phyloP scores from a whole-genome alignment of 2,329 filamentous ascomycete genomes.

The Nigrospora oryzae region DNA sequence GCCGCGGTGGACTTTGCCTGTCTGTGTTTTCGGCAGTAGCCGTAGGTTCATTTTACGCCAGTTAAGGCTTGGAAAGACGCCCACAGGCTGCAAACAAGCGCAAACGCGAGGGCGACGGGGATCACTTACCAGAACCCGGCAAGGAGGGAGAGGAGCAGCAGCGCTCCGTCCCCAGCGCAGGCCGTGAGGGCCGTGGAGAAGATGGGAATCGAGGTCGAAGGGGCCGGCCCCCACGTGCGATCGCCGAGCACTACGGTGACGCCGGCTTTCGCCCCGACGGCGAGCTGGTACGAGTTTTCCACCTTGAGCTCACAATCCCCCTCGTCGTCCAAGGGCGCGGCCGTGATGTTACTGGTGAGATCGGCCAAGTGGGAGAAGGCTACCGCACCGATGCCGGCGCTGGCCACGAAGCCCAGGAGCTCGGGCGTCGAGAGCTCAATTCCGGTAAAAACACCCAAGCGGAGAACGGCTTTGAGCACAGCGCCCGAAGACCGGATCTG shows the following conservation, averaged over 20 bases:
- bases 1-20: no score
- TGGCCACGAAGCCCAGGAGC: constrained; percentile 17
- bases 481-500: constrained; percentile 33
- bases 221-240: constrained; percentile 40
- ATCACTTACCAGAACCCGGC: neutral
- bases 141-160: neutral
- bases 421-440: constrained; percentile 20
- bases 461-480: constrained; percentile 36
- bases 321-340: constrained; percentile 12
- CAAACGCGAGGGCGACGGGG: neutral
- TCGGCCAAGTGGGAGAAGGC: constrained; percentile 45
- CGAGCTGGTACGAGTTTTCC: constrained; percentile 40
- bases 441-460: constrained; percentile 36
- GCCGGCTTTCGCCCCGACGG: constrained; percentile 44
- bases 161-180: neutral
- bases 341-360: constrained; percentile 42
- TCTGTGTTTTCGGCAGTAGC: neutral
- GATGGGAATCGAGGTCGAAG: constrained; percentile 36
- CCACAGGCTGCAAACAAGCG: neutral
- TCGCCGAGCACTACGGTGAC: constrained; percentile 35
- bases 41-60: neutral
- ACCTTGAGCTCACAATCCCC: constrained; percentile 34
- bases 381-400: constrained; percentile 36
- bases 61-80: neutral
- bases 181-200: no score